Evolutionary conservation across 2,329 filamentous ascomycete genomes (phyloP).

Genomic region (Fusarium metavorans): DNA sequence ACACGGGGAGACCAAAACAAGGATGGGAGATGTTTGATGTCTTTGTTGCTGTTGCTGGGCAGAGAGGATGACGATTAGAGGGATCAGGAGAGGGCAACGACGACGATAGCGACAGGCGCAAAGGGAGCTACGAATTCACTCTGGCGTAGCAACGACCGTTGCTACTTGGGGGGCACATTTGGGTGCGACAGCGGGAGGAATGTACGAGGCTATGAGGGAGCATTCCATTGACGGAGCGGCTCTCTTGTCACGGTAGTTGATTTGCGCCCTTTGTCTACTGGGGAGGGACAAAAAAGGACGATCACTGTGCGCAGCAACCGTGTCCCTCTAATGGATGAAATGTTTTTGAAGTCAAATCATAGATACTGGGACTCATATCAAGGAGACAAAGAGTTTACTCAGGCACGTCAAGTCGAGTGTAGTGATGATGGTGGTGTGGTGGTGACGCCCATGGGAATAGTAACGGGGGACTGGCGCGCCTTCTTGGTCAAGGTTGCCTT

Average conservation of each 20-base stretch:
- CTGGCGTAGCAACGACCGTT: conserved; percentile 43
- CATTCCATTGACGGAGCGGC: conserved; percentile 42
- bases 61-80: neutral
- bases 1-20: conserved; percentile 31
- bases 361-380: neutral
- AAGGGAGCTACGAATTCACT: conserved; percentile 35
- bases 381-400: conserved; percentile 10
- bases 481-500: conserved; percentile 15
- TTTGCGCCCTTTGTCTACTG: conserved; percentile 29
- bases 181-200: conserved; percentile 42
- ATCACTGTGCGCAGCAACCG: conserved; percentile 26
- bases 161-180: conserved; percentile 28
- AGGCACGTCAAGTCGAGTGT: neutral
- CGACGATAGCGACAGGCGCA: neutral
- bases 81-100: neutral
- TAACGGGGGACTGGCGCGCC: neutral
- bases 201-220: conserved; percentile 44
- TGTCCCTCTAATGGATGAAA: conserved; percentile 3
- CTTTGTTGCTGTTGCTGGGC: conserved; percentile 9
- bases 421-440: neutral
- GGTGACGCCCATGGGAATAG: conserved; percentile 19
- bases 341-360: neutral
- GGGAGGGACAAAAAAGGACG: conserved; percentile 16
- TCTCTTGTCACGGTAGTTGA: conserved; percentile 30
- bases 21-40: conserved; percentile 9